Conservation (phyloP, 495 filamentous ascomycete genomes). For the Neurospora tetrasperma region DNA sequence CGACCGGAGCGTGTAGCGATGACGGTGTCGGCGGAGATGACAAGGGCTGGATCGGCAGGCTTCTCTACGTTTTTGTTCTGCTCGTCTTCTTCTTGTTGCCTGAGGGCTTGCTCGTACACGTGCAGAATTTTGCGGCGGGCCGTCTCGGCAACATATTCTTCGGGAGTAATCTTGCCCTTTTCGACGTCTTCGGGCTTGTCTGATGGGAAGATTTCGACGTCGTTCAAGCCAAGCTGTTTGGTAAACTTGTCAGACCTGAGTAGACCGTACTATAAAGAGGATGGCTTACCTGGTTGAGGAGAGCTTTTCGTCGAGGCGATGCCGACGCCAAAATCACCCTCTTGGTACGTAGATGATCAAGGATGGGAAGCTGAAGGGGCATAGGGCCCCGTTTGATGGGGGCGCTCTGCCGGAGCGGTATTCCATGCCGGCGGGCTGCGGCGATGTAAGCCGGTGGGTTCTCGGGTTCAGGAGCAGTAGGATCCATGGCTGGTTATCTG, state of each 20-base stretch:
- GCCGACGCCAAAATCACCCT: conserved; percentile 80
- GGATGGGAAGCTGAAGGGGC: conserved; percentile 67
- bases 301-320: conserved; percentile 71
- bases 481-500: conserved; percentile 16
- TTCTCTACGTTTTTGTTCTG: not conserved
- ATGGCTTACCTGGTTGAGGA: conserved; percentile 52
- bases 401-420: conserved; percentile 22
- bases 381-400: conserved; percentile 28
- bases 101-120: conserved; percentile 62
- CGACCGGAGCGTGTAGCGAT: conserved; percentile 64
- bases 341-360: conserved; percentile 58
- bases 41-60: conserved; percentile 59
- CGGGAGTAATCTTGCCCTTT: conserved; percentile 61
- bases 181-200: conserved; percentile 70
- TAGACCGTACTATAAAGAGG: not conserved
- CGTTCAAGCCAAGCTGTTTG: conserved; percentile 54
- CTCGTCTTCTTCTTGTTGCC: conserved; percentile 35
- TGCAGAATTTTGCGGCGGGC: conserved; percentile 69
- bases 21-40: conserved; percentile 87
- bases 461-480: conserved; percentile 25
- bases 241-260: not conserved
- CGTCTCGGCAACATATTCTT: conserved; percentile 84
- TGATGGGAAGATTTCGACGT: conserved; percentile 75
- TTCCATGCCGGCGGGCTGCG: conserved; percentile 29
- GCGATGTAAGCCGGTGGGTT: conserved; percentile 35